Conservation (phyloP, 345 rosid genomes). For the Turritis glabra region DNA sequence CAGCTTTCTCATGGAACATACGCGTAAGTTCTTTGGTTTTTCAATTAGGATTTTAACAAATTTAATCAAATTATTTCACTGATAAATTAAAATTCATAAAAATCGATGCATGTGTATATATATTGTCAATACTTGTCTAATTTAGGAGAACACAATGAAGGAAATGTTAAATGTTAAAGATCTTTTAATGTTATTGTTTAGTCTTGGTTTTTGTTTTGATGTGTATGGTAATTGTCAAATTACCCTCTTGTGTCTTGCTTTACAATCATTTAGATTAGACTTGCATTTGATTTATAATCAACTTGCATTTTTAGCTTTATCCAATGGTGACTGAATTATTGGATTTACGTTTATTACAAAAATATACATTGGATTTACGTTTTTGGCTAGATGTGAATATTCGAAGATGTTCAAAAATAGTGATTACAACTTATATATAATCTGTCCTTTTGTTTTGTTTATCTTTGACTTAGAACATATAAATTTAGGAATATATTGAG, state of each 20-base stretch:
- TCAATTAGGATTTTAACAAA: background rate
- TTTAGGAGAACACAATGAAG: background rate
- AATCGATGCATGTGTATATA: slow-evolving; percentile 4
- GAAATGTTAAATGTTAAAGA: background rate
- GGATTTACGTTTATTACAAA: background rate
- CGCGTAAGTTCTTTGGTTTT: slow-evolving; percentile 53
- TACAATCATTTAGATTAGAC: slow-evolving; percentile 3
- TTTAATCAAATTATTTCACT: background rate
- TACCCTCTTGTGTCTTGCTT: background rate
- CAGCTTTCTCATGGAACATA: slow-evolving; percentile 77
- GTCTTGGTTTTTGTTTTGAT: background rate
- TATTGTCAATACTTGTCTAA: background rate
- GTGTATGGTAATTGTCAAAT: slow-evolving; percentile 8
- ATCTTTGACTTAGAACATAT: background rate
- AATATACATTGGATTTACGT: background rate
- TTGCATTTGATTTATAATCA: slow-evolving; percentile 7
- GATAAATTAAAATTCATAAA: background rate
- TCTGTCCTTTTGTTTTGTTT: background rate
- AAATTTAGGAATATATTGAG: background rate
- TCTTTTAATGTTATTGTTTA: background rate
- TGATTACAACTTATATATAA: background rate
- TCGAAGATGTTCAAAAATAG: background rate
- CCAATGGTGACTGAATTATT: background rate
- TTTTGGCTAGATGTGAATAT: slow-evolving; percentile 18
- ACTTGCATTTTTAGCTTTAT: slow-evolving; percentile 31